These are phyloP conservation scores for Phytophthora brassicae DNA, from an alignment of 352 stramenopile species.

Conservation along the genomic window DNA sequence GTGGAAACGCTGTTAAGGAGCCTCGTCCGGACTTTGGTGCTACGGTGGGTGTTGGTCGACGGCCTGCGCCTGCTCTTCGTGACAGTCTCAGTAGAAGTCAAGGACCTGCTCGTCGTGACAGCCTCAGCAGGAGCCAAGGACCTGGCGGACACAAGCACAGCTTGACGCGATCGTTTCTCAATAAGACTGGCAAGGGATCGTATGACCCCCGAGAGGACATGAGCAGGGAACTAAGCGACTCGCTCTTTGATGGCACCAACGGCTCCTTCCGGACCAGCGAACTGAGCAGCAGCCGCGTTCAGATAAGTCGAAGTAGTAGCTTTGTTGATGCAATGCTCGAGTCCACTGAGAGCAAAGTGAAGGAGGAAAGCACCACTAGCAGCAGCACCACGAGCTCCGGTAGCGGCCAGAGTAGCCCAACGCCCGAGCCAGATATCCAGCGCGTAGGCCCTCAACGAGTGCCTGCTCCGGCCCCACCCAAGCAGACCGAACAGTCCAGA, in stretches of 20 bases:
- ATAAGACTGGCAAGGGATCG: constrained; percentile 23
- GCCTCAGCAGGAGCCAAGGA: constrained; percentile 33
- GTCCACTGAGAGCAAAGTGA: constrained; percentile 19
- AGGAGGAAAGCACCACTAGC: constrained; percentile 24
- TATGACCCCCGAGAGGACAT: constrained; percentile 36
- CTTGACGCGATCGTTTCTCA: constrained; percentile 18
- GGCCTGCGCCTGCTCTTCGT: constrained; percentile 6
- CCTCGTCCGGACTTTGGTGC: constrained; percentile 22
- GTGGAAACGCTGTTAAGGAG: constrained; percentile 6
- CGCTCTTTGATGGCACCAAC: constrained; percentile 42
- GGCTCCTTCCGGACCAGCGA: constrained; percentile 31
- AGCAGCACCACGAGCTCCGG: constrained; percentile 32
- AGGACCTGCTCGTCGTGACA: constrained; percentile 20
- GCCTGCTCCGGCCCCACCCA: constrained; percentile 26
- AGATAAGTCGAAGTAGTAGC: constrained; percentile 31
- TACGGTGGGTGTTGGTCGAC: constrained; percentile 11
- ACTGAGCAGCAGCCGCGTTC: constrained; percentile 29
- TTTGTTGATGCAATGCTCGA: constrained; percentile 32
- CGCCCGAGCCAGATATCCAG: constrained; percentile 24
- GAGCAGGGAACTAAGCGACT: constrained; percentile 33
- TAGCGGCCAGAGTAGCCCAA: constrained; percentile 22
- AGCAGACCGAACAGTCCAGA: constrained; percentile 20
- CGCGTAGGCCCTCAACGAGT: constrained; percentile 30
- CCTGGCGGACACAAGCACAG: constrained; percentile 24
- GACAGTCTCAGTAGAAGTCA: constrained; percentile 33